phyloP scores from a whole-genome alignment of 352 stramenopile genomes.

The Phytophthora nicotianae region DNA sequence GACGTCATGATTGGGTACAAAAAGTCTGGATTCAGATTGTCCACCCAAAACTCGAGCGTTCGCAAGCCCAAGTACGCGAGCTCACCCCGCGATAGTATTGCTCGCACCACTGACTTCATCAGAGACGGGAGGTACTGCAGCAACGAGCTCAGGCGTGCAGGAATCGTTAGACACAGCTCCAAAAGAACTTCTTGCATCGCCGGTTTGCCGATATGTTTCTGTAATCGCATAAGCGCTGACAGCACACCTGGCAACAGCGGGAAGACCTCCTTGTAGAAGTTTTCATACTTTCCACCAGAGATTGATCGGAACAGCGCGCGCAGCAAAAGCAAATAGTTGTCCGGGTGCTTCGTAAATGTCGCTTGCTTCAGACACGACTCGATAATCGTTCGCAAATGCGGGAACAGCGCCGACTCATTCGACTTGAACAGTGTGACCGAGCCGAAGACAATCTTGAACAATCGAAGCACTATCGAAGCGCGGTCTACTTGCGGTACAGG shows the following conservation, averaged over 20 bases:
- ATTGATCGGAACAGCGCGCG: conserved; percentile 96
- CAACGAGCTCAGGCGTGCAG: conserved; percentile 93
- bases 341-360: conserved; percentile 90
- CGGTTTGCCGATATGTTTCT: conserved; percentile 86
- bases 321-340: conserved; percentile 96
- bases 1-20: conserved; percentile 94
- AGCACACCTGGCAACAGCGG: conserved; percentile 93
- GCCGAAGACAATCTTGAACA: conserved; percentile 97
- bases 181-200: conserved; percentile 93
- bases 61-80: conserved; percentile 95
- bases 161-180: conserved; percentile 97
- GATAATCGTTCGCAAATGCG: conserved; percentile 94
- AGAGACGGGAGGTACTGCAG: conserved; percentile 97
- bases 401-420: conserved; percentile 95
- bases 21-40: conserved; percentile 98
- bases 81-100: conserved; percentile 94
- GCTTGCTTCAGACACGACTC: conserved; percentile 91
- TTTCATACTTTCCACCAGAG: conserved; percentile 97
- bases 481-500: conserved; percentile 69
- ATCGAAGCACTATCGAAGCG: conserved; percentile 87
- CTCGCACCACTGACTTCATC: conserved; percentile 94
- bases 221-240: conserved; percentile 94
- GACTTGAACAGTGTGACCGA: conserved; percentile 96
- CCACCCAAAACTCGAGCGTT: conserved; percentile 98
- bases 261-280: conserved; percentile 97